Base-by-base conservation (phyloP, 805 yeast genomes). In the Nakazawaea siamensis region DNA sequence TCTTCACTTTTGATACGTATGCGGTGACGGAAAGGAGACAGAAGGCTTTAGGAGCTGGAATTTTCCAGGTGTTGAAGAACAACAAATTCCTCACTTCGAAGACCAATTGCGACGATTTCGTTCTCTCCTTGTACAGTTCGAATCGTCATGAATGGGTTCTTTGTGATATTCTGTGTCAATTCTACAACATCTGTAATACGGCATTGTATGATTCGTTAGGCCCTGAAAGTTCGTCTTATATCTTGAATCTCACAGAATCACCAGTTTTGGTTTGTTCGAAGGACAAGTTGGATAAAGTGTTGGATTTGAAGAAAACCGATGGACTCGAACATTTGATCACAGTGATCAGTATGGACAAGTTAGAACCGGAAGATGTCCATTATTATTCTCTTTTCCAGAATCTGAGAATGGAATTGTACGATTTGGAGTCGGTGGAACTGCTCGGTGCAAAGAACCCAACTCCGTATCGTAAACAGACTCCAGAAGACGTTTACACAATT, bases 91-190 rank as follows among this genome's bases (percentile, higher is more conserved):
- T 19, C 13, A 20, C 24, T 3, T 26, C 18, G 2, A 18, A 27
- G 41, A 5, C 11, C 18, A 17, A 36, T 17, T 3, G 18, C 11
- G 20, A 27, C 5, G 23, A 31, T 13, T 78, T 76, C 45, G 58
- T 76, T 23, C 66, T 78, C 29, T 61, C 80, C 1, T 46, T 80
- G 15, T 70, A 72, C 51, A 68, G 81, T 18, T 61, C 66, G 15
- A 80, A 80, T 50, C 60, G 75, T 31, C 62, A 69, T 8, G 84
- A 81, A 54, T 82, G 94, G 94, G 64, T 68, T 19, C 50, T 81
- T 16, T 54, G 80, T 18, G 92, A 82, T 55, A 54, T 81, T 46
- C 86, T 86, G 0, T 73, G 82, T 47, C 68, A 65, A 29, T 64
- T 73, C 10, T 78, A 73, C 58, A 68, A 68, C 52, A 66, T 62